Base-by-base conservation (phyloP, 2,329 filamentous ascomycete species). In the Paradendryphiella salina region DNA sequence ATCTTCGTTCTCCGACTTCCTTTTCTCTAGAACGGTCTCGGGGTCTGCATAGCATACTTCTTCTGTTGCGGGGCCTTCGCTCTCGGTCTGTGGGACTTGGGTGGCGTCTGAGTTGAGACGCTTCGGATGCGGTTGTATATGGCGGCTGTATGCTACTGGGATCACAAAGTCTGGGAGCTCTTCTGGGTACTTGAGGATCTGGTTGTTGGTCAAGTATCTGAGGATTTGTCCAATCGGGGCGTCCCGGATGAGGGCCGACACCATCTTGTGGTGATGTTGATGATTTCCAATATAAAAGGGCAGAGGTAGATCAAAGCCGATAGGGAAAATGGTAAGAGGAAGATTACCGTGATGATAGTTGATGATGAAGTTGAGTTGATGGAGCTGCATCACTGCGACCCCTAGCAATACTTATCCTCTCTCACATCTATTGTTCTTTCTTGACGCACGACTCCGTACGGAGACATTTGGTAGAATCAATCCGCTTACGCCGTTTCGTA, bases 161-260 rank as follows among this genome's bases (percentile, higher is more conserved):
- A 81, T 72, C 50, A 78, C 63, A 58, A 85, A 87, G 58, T 74
- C 81, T 17, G 78, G 59, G 52, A 73, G 73, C 56, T 87, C 84
- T 72, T 86, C 84, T 13, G 83, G 82, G 52, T 85, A 86, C 50
- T 78, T 76, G 10, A 86, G 73, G 35, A 80, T 64, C 34, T 71
- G 76, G 63, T 83, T 83, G 26, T 71, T 69, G 2, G 82, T 82
- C 46, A 79, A 41, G 59, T 75, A 81, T 59, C 84, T 78, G 57
- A 86, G 76, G 40, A 85, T 58, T 59, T 85, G 82, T 59, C 84
- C 84, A 55, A 85, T 60, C 21, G 83, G 77, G 52, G 83, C 77
- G 49, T 85, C 83, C 65, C 82, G 75, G 49, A 85, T 72, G 4
- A 79, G 26, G 18, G 43, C 43, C 8, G 26, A 31, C 13, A 38